Evolutionary conservation across 2,329 filamentous ascomycete species (phyloP).

Genomic region (Fusarium redolens): DNA sequence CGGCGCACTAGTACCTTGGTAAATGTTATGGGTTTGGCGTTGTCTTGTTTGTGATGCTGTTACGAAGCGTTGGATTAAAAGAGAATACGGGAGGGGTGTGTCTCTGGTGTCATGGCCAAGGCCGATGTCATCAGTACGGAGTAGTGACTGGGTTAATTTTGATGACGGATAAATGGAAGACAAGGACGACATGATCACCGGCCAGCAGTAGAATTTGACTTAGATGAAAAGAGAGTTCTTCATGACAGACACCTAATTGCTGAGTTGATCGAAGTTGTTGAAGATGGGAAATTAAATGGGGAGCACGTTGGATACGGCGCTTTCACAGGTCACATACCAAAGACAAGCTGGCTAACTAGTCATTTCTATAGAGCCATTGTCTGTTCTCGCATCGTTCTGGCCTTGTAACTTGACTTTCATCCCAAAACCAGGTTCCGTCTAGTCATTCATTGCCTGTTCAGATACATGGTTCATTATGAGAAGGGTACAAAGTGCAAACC

Average conservation of each 20-base stretch:
- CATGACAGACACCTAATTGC: not conserved
- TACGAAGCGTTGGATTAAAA: conserved; percentile 21
- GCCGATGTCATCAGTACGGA: not conserved
- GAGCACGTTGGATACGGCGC: not conserved
- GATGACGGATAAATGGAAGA: not conserved
- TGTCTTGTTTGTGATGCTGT: conserved; percentile 7
- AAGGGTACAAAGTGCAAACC: not conserved
- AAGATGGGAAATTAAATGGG: too few relatives aligned
- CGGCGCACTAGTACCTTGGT: conserved; percentile 51
- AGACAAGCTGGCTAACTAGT: rapidly evolving
- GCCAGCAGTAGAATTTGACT: not conserved
- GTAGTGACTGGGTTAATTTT: not conserved
- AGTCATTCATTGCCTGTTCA: rapidly evolving
- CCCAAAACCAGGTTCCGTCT: too few relatives aligned
- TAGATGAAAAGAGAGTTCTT: not conserved
- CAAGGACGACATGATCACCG: not conserved
- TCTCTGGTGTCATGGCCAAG: not conserved
- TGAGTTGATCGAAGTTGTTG: not conserved
- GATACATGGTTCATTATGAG: rapidly evolving
- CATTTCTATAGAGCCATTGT: rapidly evolving
- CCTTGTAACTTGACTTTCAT: not conserved
- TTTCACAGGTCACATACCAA: not conserved
- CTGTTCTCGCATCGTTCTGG: not conserved
- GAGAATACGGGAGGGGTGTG: not conserved
- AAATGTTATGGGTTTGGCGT: conserved; percentile 28